These are phyloP conservation scores for Lecanicillium sp. DNA, from an alignment of 2,329 filamentous ascomycete genomes.

Conservation along the genomic window DNA sequence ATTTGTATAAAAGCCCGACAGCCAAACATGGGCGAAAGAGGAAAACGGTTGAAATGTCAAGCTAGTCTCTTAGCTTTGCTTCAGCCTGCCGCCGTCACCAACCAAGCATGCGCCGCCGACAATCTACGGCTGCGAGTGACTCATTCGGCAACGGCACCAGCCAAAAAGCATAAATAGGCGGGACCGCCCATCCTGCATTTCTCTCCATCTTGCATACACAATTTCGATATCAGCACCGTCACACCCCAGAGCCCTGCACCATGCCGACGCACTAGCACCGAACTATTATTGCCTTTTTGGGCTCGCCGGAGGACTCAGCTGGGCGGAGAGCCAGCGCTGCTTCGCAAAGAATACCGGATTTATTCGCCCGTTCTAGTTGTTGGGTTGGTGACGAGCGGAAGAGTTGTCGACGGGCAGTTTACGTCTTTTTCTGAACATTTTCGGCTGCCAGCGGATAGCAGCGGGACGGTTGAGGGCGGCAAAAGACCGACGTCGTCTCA, in stretches of 20 bases:
- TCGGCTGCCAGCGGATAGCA: no score
- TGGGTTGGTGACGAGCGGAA: not conserved
- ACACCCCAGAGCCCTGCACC: not conserved
- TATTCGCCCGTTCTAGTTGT: not conserved
- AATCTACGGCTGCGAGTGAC: slow-evolving; percentile 9
- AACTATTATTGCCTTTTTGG: slow-evolving; percentile 1
- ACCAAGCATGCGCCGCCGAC: slow-evolving; percentile 8
- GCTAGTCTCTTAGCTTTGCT: not conserved
- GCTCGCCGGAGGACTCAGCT: not conserved
- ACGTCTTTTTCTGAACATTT: no score
- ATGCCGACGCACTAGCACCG: not conserved
- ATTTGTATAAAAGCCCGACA: not conserved
- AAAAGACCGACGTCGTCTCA: no score
- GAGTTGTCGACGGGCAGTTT: no score
- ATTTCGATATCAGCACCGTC: not conserved
- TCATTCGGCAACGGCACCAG: not conserved
- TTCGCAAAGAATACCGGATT: not conserved
- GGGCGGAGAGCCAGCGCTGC: not conserved
- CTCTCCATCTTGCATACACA: not conserved
- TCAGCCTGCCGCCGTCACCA: not conserved
- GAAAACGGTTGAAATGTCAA: not conserved
- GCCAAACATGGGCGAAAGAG: not conserved
- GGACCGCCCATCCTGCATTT: slow-evolving; percentile 1
- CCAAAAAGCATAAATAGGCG: slow-evolving; percentile 15
- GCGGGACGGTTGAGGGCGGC: no score